Evolutionary conservation across 345 rosid genomes (phyloP).

Genomic region (Psidium guajava): DNA sequence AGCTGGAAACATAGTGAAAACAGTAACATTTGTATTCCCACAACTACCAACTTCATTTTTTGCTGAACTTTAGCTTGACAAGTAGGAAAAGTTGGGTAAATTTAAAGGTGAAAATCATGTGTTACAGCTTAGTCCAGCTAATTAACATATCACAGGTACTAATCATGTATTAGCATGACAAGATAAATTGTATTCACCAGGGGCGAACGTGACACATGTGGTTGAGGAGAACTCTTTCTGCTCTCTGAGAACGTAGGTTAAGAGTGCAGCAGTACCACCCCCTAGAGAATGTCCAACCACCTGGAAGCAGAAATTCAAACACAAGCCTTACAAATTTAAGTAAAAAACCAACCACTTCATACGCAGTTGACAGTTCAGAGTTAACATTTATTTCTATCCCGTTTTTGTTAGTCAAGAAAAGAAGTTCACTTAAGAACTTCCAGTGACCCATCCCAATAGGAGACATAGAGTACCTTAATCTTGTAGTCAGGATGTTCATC

Average conservation of each 20-base stretch:
- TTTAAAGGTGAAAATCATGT: not conserved
- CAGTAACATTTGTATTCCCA: not conserved
- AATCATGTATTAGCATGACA: not conserved
- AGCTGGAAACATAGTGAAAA: not conserved
- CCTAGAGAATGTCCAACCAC: constrained; percentile 98
- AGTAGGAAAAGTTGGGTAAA: not conserved
- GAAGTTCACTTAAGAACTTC: not conserved
- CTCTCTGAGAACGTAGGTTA: constrained; percentile 88
- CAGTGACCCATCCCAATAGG: not conserved
- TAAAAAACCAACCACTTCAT: not conserved
- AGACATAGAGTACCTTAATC: constrained; percentile 46
- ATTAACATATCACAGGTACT: not conserved
- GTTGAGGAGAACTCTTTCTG: constrained; percentile 70
- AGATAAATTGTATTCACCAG: constrained; percentile 31
- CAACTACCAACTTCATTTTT: not conserved
- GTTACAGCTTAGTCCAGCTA: not conserved
- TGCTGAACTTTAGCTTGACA: not conserved
- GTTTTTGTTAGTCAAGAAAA: not conserved
- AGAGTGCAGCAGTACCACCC: constrained; percentile 91
- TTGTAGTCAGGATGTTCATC: constrained; percentile 58
- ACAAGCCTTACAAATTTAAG: not conserved
- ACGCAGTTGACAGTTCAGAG: not conserved
- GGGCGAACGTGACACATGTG: constrained; percentile 88
- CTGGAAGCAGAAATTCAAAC: constrained; percentile 21
- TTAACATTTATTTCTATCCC: not conserved